A percentile compares a stretch with the other conserved stretches of the same genome.
Conservation (phyloP, 495 filamentous ascomycete genomes). For the Hyaloscypha variabilis region DNA sequence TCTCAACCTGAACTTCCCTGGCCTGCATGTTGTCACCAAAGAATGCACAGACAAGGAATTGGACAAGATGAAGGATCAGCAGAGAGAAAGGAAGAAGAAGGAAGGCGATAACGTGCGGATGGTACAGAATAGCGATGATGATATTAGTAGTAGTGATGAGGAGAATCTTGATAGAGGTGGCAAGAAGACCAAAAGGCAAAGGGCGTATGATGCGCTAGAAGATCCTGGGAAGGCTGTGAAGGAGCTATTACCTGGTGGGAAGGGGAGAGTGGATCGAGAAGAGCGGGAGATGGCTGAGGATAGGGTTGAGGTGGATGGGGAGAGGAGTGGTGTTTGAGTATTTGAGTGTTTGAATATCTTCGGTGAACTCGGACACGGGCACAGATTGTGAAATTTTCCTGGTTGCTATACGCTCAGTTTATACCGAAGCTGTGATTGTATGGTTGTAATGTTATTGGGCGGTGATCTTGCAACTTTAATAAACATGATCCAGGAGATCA, state of each 20-base stretch:
- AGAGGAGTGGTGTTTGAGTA: background rate
- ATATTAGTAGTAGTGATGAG: slow-evolving; percentile 74
- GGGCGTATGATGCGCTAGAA: slow-evolving; percentile 41
- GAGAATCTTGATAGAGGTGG: slow-evolving; percentile 58
- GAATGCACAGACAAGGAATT: slow-evolving; percentile 45
- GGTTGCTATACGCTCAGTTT: too few species aligned
- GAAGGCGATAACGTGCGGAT: slow-evolving; percentile 64
- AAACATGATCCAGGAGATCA: too few species aligned
- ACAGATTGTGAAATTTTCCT: too few species aligned
- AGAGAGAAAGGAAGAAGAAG: slow-evolving; percentile 56
- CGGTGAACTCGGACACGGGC: too few species aligned
- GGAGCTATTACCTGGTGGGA: slow-evolving; percentile 24
- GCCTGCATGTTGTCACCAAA: slow-evolving; percentile 68
- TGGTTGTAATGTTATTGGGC: background rate
- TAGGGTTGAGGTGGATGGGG: slow-evolving; percentile 15
- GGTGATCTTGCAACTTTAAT: background rate
- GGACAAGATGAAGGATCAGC: slow-evolving; percentile 47
- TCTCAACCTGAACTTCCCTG: slow-evolving; percentile 69
- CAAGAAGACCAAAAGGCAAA: slow-evolving; percentile 46
- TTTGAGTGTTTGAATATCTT: too few species aligned
- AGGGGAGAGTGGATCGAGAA: slow-evolving; percentile 20
- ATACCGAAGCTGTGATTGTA: background rate
- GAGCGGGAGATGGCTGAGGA: slow-evolving; percentile 30
- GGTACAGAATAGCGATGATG: slow-evolving; percentile 59
- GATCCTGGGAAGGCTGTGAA: slow-evolving; percentile 24